A percentile compares a stretch with the other conserved stretches of the same genome.
Evolutionary conservation across 2,329 filamentous ascomycete genomes (phyloP).

Genomic region (Trichoderma oligosporum): DNA sequence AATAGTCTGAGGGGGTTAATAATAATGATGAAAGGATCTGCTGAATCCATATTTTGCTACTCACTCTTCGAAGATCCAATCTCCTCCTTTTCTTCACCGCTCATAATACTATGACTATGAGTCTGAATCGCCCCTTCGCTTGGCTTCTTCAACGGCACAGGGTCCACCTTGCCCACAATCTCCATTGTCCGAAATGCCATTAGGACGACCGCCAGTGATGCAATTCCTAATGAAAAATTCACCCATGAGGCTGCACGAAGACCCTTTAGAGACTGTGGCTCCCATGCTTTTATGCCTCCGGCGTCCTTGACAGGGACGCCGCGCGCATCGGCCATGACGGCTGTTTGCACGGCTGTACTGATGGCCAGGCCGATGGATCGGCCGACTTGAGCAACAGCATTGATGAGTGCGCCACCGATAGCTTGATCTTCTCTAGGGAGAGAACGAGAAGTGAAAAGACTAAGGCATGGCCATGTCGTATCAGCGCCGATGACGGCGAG

Average conservation of each 20-base stretch:
- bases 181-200: constrained; percentile 50
- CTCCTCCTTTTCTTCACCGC: neutral
- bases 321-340: constrained; percentile 51
- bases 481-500: constrained; percentile 64
- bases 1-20: too few species aligned
- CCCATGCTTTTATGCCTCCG: constrained; percentile 42
- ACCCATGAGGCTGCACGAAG: constrained; percentile 51
- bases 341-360: constrained; percentile 61
- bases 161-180: constrained; percentile 44
- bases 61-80: neutral
- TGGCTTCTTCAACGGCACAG: constrained; percentile 16
- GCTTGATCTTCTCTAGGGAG: constrained; percentile 63
- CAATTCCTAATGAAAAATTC: constrained; percentile 46
- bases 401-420: constrained; percentile 64
- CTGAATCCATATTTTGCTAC: neutral
- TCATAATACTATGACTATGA: neutral
- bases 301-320: constrained; percentile 42
- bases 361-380: constrained; percentile 63
- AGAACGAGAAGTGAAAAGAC: constrained; percentile 61
- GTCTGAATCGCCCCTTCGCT: neutral
- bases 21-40: too few species aligned
- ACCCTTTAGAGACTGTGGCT: constrained; percentile 45
- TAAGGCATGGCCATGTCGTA: constrained; percentile 62
- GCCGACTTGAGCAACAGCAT: constrained; percentile 62
- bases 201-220: constrained; percentile 43